Evolutionary conservation across 805 yeast species (phyloP).

Genomic region (Jamesozyma piceae): DNA sequence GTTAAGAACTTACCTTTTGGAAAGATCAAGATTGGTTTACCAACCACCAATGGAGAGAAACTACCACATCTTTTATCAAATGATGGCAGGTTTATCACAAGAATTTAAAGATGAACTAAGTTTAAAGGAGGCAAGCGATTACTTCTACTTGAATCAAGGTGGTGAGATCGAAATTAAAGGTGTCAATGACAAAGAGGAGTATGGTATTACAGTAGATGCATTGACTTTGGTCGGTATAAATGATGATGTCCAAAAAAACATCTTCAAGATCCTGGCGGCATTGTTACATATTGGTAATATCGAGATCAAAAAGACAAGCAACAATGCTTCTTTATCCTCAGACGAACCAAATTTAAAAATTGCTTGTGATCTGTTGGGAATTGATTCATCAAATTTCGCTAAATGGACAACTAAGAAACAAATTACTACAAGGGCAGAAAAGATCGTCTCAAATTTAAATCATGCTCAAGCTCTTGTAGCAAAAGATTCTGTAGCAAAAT

Average conservation of each 20-base stretch:
- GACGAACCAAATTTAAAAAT: conserved; percentile 80
- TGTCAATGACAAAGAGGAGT: conserved; percentile 77
- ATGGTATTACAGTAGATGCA: conserved; percentile 65
- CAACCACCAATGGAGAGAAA: conserved; percentile 89
- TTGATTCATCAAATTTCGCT: conserved; percentile 63
- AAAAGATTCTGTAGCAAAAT: conserved; percentile 94
- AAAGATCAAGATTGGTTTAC: conserved; percentile 87
- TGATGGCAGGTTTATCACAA: conserved; percentile 58
- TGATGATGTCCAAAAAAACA: conserved; percentile 46
- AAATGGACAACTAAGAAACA: conserved; percentile 92
- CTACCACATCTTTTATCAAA: conserved; percentile 89
- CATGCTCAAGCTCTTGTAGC: conserved; percentile 82
- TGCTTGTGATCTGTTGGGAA: conserved; percentile 77
- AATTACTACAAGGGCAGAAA: conserved; percentile 85
- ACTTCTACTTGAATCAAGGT: conserved; percentile 81
- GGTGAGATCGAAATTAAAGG: conserved; percentile 61
- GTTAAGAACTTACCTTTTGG: conserved; percentile 84
- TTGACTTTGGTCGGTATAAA: conserved; percentile 69
- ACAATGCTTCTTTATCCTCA: conserved; percentile 67
- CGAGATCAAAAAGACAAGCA: conserved; percentile 73
- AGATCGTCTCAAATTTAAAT: conserved; percentile 73
- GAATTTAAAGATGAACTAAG: conserved; percentile 48
- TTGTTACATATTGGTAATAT: conserved; percentile 89
- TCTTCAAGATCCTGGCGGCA: conserved; percentile 78
- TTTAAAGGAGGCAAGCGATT: conserved; percentile 58